Evolutionary conservation across 768 basidiomycete species (phyloP), one percentile per base, ranked within the genome.

Genomic region (Mrakia blollopis): DNA sequence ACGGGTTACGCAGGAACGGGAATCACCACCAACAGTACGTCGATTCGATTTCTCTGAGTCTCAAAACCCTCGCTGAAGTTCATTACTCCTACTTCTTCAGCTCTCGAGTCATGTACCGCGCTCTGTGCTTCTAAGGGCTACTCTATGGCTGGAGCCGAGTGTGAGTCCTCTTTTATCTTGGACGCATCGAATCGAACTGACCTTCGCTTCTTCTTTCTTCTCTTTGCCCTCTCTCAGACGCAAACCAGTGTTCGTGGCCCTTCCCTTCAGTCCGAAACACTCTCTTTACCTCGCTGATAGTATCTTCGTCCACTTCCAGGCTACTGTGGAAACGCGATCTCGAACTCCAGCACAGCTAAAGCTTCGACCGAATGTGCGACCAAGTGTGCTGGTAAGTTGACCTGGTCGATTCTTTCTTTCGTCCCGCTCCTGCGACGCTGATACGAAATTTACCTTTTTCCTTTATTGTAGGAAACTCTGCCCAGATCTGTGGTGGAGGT

Each of bases 101-200:
- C 68, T 18, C 68, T 47, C n/a, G 39, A 70, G 41, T 50, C n/a
- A 9, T 78, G 78, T 57, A 65, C 52, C 13, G 28, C 65, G 23
- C n/a, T 60, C 52, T 78, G 78, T 54, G 63, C 54, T 6, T 65
- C 69, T 0, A 69, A 75, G 57, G 78, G 78, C 28, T 79, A 68
- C 74, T 37, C 41, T 4, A 73, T 75, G 41, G 74, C 78, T 18
- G 78, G 78, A 41, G 70, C 74, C 23, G 74, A 75, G 39, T 76
- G 47, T 50, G 41, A 71, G 44, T 47, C 44, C 9, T 71, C 47
- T 47, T 28, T 14, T 41, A 0, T 28, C 4, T 16, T 3, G 2
- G 30, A n/a, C 47, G 28, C 32, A 11, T 25, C 28, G 13, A 14
- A 50, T 28, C 3, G 7, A 72, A 23, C 47, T n/a, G 71, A 54